phyloP scores from a whole-genome alignment of 1,139 yeast species.

The Blastobotrys arbuscula region DNA sequence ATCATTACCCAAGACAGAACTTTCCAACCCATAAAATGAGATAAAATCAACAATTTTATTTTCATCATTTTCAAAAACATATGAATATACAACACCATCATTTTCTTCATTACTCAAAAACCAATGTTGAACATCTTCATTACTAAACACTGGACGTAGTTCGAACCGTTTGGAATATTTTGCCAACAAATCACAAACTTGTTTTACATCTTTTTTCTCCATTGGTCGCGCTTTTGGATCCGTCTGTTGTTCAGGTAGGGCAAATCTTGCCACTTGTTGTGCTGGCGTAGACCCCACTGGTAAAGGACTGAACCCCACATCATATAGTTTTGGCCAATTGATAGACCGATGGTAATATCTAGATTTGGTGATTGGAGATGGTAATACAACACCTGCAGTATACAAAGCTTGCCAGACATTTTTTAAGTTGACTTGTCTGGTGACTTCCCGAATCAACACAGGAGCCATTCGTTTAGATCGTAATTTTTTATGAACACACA shows the following conservation, averaged over 20 bases:
- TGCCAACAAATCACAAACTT: conserved; percentile 53
- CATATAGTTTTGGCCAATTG: conserved; percentile 84
- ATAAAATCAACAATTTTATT: conserved; percentile 80
- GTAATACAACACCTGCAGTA: conserved; percentile 87
- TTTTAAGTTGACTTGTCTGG: conserved; percentile 79
- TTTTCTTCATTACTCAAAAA: conserved; percentile 41
- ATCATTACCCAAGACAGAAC: conserved; percentile 69
- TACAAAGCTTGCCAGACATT: conserved; percentile 95
- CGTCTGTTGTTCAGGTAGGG: conserved; percentile 58
- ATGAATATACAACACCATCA: conserved; percentile 61
- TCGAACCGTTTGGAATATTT: conserved; percentile 67
- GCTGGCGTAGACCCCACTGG: conserved; percentile 74
- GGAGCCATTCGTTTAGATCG: conserved; percentile 95
- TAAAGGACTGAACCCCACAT: conserved; percentile 76
- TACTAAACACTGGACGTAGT: conserved; percentile 59
- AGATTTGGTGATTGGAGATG: conserved; percentile 87
- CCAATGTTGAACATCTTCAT: conserved; percentile 80
- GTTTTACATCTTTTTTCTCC: conserved; percentile 55
- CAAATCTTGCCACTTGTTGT: conserved; percentile 74
- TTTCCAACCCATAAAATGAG: conserved; percentile 84
- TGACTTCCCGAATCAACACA: conserved; percentile 84
- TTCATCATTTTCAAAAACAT: conserved; percentile 53
- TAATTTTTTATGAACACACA: conserved; percentile 89
- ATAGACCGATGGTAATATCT: conserved; percentile 92
- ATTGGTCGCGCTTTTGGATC: conserved; percentile 60